Conservation (phyloP, 495 filamentous ascomycete species). For the Viridothelium virens region DNA sequence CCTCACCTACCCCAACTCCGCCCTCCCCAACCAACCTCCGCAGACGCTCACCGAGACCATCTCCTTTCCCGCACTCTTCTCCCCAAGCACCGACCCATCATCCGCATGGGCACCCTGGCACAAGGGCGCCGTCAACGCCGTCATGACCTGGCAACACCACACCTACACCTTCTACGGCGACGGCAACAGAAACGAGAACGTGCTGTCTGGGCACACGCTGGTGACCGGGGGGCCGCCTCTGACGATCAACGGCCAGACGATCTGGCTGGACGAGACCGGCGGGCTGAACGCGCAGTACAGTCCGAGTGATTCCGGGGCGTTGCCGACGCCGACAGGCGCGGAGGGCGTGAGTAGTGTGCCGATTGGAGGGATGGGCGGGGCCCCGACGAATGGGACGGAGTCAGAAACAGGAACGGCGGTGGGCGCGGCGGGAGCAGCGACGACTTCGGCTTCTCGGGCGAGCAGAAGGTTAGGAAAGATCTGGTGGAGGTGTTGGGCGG, state of each 20-base stretch:
- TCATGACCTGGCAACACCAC: slow-evolving; percentile 10
- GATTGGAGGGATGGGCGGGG: background rate
- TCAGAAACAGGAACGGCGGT: background rate
- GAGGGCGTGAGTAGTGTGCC: background rate
- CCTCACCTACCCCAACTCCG: background rate
- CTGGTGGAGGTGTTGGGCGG: background rate
- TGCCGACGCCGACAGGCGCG: background rate
- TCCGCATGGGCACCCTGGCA: background rate
- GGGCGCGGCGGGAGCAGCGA: background rate
- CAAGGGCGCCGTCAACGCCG: slow-evolving; percentile 1
- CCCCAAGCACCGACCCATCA: background rate
- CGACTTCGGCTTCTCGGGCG: background rate
- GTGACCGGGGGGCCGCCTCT: background rate
- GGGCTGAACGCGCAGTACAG: slow-evolving; percentile 7
- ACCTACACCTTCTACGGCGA: slow-evolving; percentile 7
- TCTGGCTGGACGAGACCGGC: background rate
- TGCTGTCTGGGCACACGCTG: background rate
- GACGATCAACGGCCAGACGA: background rate
- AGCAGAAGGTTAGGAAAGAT: background rate
- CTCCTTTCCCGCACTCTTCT: background rate
- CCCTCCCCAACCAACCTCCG: background rate
- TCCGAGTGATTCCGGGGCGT: background rate
- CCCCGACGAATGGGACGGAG: too few species aligned
- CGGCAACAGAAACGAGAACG: slow-evolving; percentile 1
- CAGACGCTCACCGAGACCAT: background rate